Conservation (phyloP, 2,329 filamentous ascomycete species). For the Alternaria metachromatica region DNA sequence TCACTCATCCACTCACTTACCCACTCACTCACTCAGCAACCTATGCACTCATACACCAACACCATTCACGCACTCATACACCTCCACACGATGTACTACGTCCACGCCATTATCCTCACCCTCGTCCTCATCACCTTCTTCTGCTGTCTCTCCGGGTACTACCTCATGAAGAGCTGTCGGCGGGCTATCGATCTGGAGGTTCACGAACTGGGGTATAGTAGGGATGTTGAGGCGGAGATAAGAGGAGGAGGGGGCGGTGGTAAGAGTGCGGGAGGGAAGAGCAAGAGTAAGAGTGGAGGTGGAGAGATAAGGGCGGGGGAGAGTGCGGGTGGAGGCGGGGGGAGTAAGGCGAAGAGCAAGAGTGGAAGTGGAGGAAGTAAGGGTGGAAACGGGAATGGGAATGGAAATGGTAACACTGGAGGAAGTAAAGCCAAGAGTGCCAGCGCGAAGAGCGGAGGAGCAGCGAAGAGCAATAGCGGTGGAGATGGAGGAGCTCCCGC, state of each 20-base stretch:
- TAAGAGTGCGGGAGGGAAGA: not conserved
- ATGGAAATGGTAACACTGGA: not conserved
- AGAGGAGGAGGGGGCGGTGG: not conserved
- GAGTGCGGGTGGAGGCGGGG: not conserved
- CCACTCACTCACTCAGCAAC: too few relatives aligned
- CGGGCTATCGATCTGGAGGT: constrained; percentile 23
- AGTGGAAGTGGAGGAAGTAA: not conserved
- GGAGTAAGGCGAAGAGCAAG: not conserved
- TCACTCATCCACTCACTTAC: too few relatives aligned
- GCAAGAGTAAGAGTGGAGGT: not conserved
- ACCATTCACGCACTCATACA: not conserved
- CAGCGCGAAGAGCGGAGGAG: not conserved
- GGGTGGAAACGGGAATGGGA: too few relatives aligned
- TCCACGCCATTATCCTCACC: constrained; percentile 21
- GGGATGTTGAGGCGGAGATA: constrained; percentile 8
- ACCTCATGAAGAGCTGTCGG: constrained; percentile 19
- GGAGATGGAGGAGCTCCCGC: not conserved
- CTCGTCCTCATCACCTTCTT: constrained; percentile 21
- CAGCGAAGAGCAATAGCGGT: not conserved
- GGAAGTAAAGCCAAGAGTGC: not conserved
- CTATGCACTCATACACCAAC: not conserved
- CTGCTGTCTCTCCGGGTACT: constrained; percentile 24
- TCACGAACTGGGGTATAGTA: constrained; percentile 6
- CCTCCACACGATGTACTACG: constrained; percentile 7
- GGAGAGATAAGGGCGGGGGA: not conserved